These are phyloP conservation scores for Venturia pyrina DNA, from an alignment of 2,329 filamentous ascomycete genomes.

Conservation along the genomic window DNA sequence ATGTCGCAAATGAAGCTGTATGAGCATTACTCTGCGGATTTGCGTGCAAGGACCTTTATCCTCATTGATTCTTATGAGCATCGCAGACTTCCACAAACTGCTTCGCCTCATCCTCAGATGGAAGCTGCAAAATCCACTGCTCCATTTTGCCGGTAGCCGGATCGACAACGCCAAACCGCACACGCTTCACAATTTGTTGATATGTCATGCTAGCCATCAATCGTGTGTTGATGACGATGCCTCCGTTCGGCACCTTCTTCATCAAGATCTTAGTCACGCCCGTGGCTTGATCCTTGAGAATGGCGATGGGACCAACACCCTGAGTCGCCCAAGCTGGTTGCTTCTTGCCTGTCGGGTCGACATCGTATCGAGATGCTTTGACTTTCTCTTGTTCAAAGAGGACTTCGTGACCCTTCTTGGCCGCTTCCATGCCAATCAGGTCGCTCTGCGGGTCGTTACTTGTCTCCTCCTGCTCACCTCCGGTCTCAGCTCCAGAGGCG, in stretches of 20 bases:
- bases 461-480: constrained; percentile 20
- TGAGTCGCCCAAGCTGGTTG: constrained; percentile 53
- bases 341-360: constrained; percentile 22
- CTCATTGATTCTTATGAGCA: constrained; percentile 1
- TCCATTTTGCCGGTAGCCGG: background rate
- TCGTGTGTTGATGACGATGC: constrained; percentile 61
- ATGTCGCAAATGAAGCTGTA: background rate
- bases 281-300: constrained; percentile 65
- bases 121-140: background rate
- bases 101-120: background rate
- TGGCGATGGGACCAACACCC: constrained; percentile 60
- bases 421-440: constrained; percentile 60
- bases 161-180: background rate
- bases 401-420: constrained; percentile 54
- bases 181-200: constrained; percentile 26
- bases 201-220: constrained; percentile 55
- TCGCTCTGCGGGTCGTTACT: constrained; percentile 43
- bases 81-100: constrained; percentile 7
- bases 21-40: background rate
- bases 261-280: constrained; percentile 58
- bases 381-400: constrained; percentile 29
- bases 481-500: constrained; percentile 19
- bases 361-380: constrained; percentile 36
- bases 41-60: background rate
- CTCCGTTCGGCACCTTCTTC: constrained; percentile 64